These are phyloP conservation scores for Anthracocystis walkeri DNA, from an alignment of 1,284 basidiomycete genomes.

Conservation along the genomic window DNA sequence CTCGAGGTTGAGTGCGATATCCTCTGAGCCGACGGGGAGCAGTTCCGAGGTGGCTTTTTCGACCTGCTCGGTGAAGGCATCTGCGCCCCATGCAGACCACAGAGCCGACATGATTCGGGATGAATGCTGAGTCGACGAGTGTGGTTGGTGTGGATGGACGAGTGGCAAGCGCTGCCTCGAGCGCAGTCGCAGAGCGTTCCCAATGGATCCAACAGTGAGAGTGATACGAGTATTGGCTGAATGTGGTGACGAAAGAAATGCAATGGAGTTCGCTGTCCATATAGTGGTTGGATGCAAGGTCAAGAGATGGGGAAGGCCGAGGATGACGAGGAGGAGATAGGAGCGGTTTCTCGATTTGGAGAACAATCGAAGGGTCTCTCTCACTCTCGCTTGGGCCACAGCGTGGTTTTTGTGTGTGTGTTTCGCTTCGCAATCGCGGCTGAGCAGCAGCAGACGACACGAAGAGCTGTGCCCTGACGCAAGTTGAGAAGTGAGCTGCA, in stretches of 20 bases:
- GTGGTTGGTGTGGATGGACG: background rate
- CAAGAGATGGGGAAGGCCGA: background rate
- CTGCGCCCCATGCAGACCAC: constrained; percentile 60
- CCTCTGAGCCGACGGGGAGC: constrained; percentile 78
- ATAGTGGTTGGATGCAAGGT: background rate
- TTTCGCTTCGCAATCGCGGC: constrained; percentile 7
- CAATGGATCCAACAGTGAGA: background rate
- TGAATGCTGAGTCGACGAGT: background rate
- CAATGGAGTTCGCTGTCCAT: background rate
- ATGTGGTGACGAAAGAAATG: background rate
- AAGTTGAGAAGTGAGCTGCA: constrained; percentile 12
- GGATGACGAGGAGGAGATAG: background rate
- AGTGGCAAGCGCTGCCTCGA: background rate
- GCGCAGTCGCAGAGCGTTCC: background rate
- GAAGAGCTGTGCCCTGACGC: constrained; percentile 15
- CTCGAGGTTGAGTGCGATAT: constrained; percentile 93
- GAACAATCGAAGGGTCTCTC: too few species aligned
- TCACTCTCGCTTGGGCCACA: constrained; percentile 7
- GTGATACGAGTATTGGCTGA: background rate
- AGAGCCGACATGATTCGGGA: constrained; percentile 49
- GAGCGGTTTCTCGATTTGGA: background rate
- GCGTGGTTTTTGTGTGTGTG: constrained; percentile 8
- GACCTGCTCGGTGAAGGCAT: constrained; percentile 62
- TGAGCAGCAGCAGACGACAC: background rate
- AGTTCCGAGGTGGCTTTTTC: constrained; percentile 93